Percentiles rank a stretch among this genome's conserved stretches.
These are phyloP conservation scores for Rosellinia necatrix DNA, from an alignment of 2,329 filamentous ascomycete species.

Conservation along the genomic window DNA sequence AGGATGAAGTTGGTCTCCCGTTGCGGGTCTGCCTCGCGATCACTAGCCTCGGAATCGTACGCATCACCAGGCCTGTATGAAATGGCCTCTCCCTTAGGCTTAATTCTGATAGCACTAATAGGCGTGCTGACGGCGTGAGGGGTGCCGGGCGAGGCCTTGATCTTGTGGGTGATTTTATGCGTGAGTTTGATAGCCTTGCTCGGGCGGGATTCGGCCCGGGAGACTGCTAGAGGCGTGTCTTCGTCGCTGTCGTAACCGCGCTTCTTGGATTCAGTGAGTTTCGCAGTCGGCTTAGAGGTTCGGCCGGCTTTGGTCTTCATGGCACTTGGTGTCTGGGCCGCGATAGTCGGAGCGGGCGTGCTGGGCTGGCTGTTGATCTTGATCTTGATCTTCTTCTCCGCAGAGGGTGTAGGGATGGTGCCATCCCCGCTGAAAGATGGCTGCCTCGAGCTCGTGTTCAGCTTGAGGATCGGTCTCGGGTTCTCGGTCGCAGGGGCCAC, in stretches of 20 bases:
- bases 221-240: slow-evolving; percentile 43
- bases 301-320: slow-evolving; percentile 64
- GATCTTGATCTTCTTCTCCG: slow-evolving; percentile 46
- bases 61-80: slow-evolving; percentile 79
- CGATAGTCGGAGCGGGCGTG: slow-evolving; percentile 36
- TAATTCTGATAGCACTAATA: slow-evolving; percentile 55
- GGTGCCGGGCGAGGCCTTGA: slow-evolving; percentile 38
- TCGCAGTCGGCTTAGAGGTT: slow-evolving; percentile 62
- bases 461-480: slow-evolving; percentile 40
- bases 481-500: slow-evolving; percentile 33
- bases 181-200: slow-evolving; percentile 61
- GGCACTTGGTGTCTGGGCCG: slow-evolving; percentile 33
- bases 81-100: slow-evolving; percentile 70
- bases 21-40: slow-evolving; percentile 82
- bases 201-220: slow-evolving; percentile 44
- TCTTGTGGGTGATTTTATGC: slow-evolving; percentile 51
- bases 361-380: slow-evolving; percentile 43
- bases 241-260: slow-evolving; percentile 60
- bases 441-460: slow-evolving; percentile 39
- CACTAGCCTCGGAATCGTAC: slow-evolving; percentile 95
- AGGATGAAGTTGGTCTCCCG: slow-evolving; percentile 90
- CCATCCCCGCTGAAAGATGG: slow-evolving; percentile 37
- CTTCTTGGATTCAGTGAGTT: slow-evolving; percentile 64
- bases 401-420: slow-evolving; percentile 35
- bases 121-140: slow-evolving; percentile 44